Percentiles rank a stretch among this genome's conserved stretches.
phyloP scores from a whole-genome alignment of 1,284 basidiomycete genomes.

The Microbotryum lychnidis-dioicae region DNA sequence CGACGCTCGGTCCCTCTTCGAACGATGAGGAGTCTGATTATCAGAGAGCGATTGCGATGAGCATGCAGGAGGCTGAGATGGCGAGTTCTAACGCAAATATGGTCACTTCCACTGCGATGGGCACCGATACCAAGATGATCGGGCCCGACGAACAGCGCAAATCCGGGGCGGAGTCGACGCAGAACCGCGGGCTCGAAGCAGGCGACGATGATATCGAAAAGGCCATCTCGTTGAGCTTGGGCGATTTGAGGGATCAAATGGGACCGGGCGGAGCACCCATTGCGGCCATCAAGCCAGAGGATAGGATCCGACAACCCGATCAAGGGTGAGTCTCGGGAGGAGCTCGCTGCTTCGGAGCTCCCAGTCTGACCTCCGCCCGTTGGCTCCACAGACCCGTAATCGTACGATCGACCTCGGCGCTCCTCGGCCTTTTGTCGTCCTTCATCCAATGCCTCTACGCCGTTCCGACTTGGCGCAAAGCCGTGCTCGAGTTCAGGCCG shows the following conservation, averaged over 20 bases:
- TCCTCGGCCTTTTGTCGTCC: constrained; percentile 9
- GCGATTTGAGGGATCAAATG: not conserved
- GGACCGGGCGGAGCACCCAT: constrained; percentile 2
- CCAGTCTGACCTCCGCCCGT: no score
- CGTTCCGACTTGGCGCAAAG: constrained; percentile 16
- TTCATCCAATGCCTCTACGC: constrained; percentile 26
- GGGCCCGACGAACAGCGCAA: constrained; percentile 1
- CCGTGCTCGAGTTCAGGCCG: constrained; percentile 13
- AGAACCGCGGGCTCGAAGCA: not conserved
- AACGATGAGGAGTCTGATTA: not conserved
- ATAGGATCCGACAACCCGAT: constrained; percentile 8
- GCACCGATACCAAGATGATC: not conserved
- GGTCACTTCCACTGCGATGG: not conserved
- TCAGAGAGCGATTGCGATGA: not conserved
- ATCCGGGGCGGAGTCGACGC: not conserved
- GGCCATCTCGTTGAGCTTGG: constrained; percentile 19
- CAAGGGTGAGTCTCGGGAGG: not conserved
- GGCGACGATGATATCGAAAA: constrained; percentile 15
- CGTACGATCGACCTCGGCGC: constrained; percentile 14
- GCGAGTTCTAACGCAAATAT: not conserved
- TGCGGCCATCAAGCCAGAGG: constrained; percentile 10
- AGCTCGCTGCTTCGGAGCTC: not conserved
- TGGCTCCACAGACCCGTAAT: constrained; percentile 4
- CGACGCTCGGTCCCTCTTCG: not conserved
- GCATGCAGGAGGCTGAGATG: no score